These are phyloP conservation scores for Chytriomyces hyalinus DNA, from an alignment of 192 early-diverging fungal genomes.

Conservation along the genomic window DNA sequence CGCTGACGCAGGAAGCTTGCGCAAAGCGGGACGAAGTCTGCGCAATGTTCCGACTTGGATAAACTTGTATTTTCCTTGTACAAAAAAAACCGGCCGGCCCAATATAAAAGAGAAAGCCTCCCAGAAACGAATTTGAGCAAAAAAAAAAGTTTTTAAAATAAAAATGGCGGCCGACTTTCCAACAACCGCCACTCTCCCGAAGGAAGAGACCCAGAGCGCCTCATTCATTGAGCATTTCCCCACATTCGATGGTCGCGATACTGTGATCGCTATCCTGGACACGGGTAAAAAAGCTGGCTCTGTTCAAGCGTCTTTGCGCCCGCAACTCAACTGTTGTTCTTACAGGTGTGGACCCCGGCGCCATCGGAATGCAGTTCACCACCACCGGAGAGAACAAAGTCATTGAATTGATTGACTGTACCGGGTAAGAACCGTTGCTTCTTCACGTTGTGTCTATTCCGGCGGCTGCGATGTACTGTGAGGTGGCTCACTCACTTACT, in stretches of 20 bases:
- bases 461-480: too few relatives aligned
- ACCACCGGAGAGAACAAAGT: constrained; percentile 90
- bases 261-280: constrained; percentile 89
- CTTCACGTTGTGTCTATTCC: too few relatives aligned
- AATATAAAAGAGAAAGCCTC: too few relatives aligned
- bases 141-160: neutral
- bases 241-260: constrained; percentile 86
- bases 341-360: constrained; percentile 81
- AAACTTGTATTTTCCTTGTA: too few relatives aligned
- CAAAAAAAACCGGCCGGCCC: too few relatives aligned
- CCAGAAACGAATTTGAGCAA: neutral
- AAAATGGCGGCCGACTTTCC: neutral
- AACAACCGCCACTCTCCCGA: neutral
- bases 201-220: constrained; percentile 80
- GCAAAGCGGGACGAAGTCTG: neutral
- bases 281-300: constrained; percentile 58
- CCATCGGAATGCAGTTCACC: constrained; percentile 82
- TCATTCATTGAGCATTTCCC: constrained; percentile 82
- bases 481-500: too few relatives aligned
- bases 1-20: neutral
- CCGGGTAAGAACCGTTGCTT: constrained; percentile 59
- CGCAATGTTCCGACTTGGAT: neutral
- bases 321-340: neutral
- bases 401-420: constrained; percentile 93
- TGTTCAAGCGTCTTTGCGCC: neutral